phyloP scores from a whole-genome alignment of 257 asterid species.

The Echites panduratus region DNA sequence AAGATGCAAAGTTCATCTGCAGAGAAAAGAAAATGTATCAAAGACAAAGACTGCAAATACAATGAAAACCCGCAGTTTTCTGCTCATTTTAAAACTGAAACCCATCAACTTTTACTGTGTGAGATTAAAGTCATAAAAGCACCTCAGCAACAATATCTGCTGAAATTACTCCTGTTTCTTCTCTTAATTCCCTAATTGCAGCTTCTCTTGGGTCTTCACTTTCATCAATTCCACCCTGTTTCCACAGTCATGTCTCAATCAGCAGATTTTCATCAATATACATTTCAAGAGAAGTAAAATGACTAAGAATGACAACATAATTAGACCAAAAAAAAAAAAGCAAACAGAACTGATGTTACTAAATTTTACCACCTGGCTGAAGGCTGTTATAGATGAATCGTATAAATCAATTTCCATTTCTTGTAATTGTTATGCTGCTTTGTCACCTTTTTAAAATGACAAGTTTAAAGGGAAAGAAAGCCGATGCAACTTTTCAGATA shows the following conservation, averaged over 20 bases:
- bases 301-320: not conserved
- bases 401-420: not conserved
- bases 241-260: slow-evolving; percentile 3
- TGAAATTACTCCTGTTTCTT: slow-evolving; percentile 91
- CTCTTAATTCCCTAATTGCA: slow-evolving; percentile 79
- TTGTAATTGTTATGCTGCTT: not conserved
- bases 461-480: not conserved
- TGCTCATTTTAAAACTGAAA: slow-evolving; percentile 5
- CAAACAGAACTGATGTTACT: no score
- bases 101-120: slow-evolving; percentile 5
- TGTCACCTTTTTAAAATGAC: not conserved
- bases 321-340: not conserved
- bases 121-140: slow-evolving; percentile 2
- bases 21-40: not conserved
- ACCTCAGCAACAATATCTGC: slow-evolving; percentile 87
- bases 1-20: not conserved
- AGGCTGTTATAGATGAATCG: not conserved
- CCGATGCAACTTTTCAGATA: not conserved
- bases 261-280: not conserved
- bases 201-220: slow-evolving; percentile 77
- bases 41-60: not conserved
- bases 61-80: not conserved
- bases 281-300: not conserved
- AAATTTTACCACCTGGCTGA: not conserved
- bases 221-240: slow-evolving; percentile 88